Evolutionary conservation across 2,329 filamentous ascomycete genomes (phyloP), one percentile per base, ranked within the genome.

Genomic region (Colletotrichum tamarilloi): DNA sequence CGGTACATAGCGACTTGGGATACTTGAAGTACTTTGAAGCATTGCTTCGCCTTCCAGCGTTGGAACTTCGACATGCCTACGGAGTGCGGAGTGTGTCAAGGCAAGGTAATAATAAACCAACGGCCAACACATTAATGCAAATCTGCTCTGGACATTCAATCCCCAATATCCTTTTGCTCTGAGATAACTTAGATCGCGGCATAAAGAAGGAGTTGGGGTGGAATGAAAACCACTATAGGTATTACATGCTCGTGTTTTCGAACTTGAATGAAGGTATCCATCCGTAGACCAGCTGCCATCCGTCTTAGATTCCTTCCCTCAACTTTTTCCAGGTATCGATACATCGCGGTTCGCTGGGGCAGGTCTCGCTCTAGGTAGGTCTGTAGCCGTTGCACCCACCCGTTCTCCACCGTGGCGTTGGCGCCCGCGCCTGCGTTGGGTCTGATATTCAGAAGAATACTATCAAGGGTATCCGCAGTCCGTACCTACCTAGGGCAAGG

Each of bases 381-480:
- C 53, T 28, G 52, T 46, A 58, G 63, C 53, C 53, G 63, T 58
- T 46, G 53, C 63, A 35, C 19, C 63, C 53, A 49, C 26, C 63
- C 32, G 52, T 28, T 30, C 28, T 38, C 52, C 28, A 9, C 14
- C 56, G 26, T 57, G 42, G 52, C 52, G 52, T 42, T 66, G 53
- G 52, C 62, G 30, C 53, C 26, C 24, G 16, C 26, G n/a, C 24
- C 52, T 14, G 52, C 35, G 59, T 30, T 62, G 59, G 26, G 19
- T 14, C 22, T 28, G 30, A 38, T 30, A 11, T 7, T 5, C n/a
- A 30, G 30, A 35, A n/a, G 6, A 64, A 3, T 3, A 35, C 30
- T 14, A 30, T 57, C 53, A 26, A 46, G 30, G 32, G 35, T 35
- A 12, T 24, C n/a, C 57, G 32, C 57, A 24, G 19, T n/a, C 35